A percentile compares a stretch with the other conserved stretches of the same genome.
phyloP scores from a whole-genome alignment of 352 stramenopile species.

The Globisporangium takayamanum region DNA sequence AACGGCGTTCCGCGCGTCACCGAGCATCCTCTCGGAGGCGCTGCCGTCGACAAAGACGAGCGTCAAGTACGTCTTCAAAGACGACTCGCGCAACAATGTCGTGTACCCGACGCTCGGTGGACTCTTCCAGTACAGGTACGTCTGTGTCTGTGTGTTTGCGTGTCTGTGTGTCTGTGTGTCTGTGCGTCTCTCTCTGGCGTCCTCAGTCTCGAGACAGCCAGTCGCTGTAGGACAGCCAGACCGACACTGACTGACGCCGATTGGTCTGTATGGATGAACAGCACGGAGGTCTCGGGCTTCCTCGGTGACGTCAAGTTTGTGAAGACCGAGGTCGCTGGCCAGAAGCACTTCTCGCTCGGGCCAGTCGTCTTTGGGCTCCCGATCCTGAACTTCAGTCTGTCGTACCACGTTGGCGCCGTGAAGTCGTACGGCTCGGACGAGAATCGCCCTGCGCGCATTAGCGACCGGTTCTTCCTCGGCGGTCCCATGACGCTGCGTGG shows the following conservation, averaged over 20 bases:
- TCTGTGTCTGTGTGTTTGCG: neutral
- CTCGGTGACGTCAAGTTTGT: slow-evolving; percentile 87
- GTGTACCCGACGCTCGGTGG: slow-evolving; percentile 84
- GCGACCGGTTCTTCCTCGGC: slow-evolving; percentile 89
- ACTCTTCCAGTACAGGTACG: slow-evolving; percentile 85
- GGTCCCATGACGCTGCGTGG: slow-evolving; percentile 85
- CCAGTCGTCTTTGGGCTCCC: slow-evolving; percentile 59
- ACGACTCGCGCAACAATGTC: slow-evolving; percentile 83
- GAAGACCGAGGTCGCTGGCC: slow-evolving; percentile 78
- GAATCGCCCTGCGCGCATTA: slow-evolving; percentile 79
- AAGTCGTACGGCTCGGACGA: slow-evolving; percentile 77
- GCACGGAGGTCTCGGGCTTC: slow-evolving; percentile 82
- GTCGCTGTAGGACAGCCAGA: too few relatives aligned
- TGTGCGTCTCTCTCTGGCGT: neutral
- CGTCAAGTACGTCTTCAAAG: slow-evolving; percentile 90
- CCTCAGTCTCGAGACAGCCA: too few relatives aligned
- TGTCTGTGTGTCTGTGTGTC: neutral
- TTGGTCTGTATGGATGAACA: slow-evolving; percentile 10
- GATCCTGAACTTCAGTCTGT: slow-evolving; percentile 78
- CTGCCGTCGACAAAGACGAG: slow-evolving; percentile 89
- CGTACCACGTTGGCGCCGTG: slow-evolving; percentile 65
- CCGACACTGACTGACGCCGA: neutral
- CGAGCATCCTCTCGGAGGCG: slow-evolving; percentile 86
- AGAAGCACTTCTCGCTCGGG: slow-evolving; percentile 75
- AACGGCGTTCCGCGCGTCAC: slow-evolving; percentile 85